Evolutionary conservation across 2,329 filamentous ascomycete genomes (phyloP).

Genomic region (Fusarium buxicola): DNA sequence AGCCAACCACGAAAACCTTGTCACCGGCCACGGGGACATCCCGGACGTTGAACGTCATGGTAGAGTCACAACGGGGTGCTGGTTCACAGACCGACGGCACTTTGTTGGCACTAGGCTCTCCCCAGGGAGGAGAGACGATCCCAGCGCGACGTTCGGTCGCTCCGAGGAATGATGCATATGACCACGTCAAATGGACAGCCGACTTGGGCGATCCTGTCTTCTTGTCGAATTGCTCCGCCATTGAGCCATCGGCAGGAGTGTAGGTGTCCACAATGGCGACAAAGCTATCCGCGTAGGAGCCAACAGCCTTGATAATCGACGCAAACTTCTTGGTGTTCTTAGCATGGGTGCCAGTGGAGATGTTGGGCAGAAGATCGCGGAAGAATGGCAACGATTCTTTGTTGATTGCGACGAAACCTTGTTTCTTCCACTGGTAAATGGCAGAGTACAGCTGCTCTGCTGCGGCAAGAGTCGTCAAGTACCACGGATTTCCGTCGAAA

Average conservation of each 20-base stretch:
- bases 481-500: slow-evolving; percentile 82
- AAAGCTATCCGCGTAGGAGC: slow-evolving; percentile 25
- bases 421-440: slow-evolving; percentile 73
- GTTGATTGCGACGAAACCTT: slow-evolving; percentile 64
- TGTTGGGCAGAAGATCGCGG: slow-evolving; percentile 17
- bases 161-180: slow-evolving; percentile 74
- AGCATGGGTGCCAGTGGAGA: slow-evolving; percentile 18
- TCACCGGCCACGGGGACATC: slow-evolving; percentile 26
- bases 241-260: slow-evolving; percentile 67
- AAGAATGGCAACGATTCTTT: slow-evolving; percentile 20
- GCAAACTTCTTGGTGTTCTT: slow-evolving; percentile 20
- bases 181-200: slow-evolving; percentile 77
- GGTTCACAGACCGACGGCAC: slow-evolving; percentile 34
- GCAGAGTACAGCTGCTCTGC: slow-evolving; percentile 83
- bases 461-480: slow-evolving; percentile 76
- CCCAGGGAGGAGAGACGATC: slow-evolving; percentile 67
- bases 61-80: slow-evolving; percentile 42
- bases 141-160: slow-evolving; percentile 65
- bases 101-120: slow-evolving; percentile 35
- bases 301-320: slow-evolving; percentile 20
- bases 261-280: slow-evolving; percentile 67
- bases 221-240: slow-evolving; percentile 74
- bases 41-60: slow-evolving; percentile 38
- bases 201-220: slow-evolving; percentile 64
- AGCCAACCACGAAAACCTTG: slow-evolving; percentile 41